Conservation (phyloP, 225 moss, liverwort and hornwort species). For the Straminergon stramineum region DNA sequence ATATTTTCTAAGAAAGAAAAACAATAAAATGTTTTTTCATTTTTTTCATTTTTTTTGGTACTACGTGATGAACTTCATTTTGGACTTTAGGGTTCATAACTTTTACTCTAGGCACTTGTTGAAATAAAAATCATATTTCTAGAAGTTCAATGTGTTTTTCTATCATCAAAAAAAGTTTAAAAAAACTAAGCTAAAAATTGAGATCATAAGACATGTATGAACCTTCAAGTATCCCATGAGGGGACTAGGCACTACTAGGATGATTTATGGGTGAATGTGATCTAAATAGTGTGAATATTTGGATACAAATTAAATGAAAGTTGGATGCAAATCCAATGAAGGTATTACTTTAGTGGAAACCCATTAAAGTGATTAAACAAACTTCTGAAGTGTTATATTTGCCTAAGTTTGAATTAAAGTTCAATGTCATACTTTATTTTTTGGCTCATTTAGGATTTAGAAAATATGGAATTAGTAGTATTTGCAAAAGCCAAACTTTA, state of each 20-base stretch:
- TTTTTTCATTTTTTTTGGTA: not conserved
- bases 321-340: not conserved
- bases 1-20: not conserved
- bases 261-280: not conserved
- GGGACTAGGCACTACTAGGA: no score
- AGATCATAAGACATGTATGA: fast-evolving
- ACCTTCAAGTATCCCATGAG: not conserved
- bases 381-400: fast-evolving
- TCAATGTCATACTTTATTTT: not conserved
- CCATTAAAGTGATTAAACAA: no score
- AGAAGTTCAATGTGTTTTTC: fast-evolving
- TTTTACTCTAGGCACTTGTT: not conserved
- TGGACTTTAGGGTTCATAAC: fast-evolving
- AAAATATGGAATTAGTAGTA: not conserved
- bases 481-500: not conserved
- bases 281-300: not conserved
- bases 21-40: fast-evolving
- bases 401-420: not conserved
- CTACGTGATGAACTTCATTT: fast-evolving
- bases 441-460: not conserved
- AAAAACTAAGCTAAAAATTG: not conserved
- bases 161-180: fast-evolving
- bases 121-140: not conserved
- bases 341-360: not conserved
- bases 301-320: not conserved